Base-by-base conservation (phyloP, 768 basidiomycete genomes). In the Boletellus emodensis region DNA sequence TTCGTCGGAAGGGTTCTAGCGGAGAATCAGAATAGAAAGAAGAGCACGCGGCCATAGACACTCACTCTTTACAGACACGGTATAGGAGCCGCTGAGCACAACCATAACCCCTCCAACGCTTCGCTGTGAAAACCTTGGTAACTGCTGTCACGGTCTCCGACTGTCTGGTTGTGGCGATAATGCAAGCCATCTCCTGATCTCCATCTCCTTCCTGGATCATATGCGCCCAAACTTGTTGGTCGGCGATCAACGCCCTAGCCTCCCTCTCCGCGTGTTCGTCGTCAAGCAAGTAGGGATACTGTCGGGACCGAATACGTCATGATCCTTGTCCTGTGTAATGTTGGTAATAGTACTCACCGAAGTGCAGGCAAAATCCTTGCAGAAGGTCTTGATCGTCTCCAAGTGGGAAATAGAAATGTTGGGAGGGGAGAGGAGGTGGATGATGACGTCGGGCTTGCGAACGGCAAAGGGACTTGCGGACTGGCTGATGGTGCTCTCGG, bases 91-190 rank as follows among this genome's bases (percentile, higher is more conserved):
- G 73, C 59, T 79, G 80, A 0, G 88, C 88, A 56, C 77, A 84
- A 4, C 82, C 78, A 1, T 61, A 68, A 0, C 75, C 62, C 39
- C 83, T 72, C 75, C 78, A 84, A 2, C 57, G 34, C 0, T 78
- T 71, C 41, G 74, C 69, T 0, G 88, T 90, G 60, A 72, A 84
- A 1, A 90, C 87, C 63, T 90, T 90, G 35, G 84, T 84, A 40
- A 90, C 80, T 0, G 83, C 78, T 3, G 81, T 79, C 22, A 84
- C 75, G 5, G 59, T 72, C 1, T 74, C 71, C 22, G 74, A 81
- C 51, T 81, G 79, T 11, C 89, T 72, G 8, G 87, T 86, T 26
- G 77, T 79, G 14, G 86, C 86, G 6, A 83, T 83, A 36, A 90
- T 79, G 17, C 76, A 87, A 0, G 86, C 83, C 18, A 83, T 74